Evolutionary conservation across 345 rosid genomes (phyloP).

Genomic region (Lepidium sativum): DNA sequence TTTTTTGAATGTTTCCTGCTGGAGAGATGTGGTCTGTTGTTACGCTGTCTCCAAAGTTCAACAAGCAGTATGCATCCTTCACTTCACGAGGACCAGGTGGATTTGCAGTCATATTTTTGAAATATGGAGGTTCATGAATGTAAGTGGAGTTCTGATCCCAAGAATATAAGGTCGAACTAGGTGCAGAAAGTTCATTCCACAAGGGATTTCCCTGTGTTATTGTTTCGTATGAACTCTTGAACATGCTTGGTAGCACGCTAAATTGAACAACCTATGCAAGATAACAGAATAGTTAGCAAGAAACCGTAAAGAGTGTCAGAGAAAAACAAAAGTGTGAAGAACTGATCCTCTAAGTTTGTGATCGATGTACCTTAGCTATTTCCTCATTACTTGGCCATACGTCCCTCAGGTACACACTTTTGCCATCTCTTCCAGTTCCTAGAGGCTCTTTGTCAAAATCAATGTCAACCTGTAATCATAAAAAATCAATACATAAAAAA

Average conservation of each 20-base stretch:
- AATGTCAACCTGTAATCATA: constrained; percentile 53
- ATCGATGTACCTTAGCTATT: constrained; percentile 49
- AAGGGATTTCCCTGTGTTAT: constrained; percentile 69
- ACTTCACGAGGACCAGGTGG: constrained; percentile 78
- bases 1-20: constrained; percentile 75
- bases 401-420: constrained; percentile 52
- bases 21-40: constrained; percentile 92
- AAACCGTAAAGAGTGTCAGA: background rate
- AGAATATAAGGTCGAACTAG: constrained; percentile 41
- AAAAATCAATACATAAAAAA: background rate
- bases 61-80: constrained; percentile 76
- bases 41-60: constrained; percentile 72
- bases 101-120: constrained; percentile 55
- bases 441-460: constrained; percentile 79
- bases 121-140: constrained; percentile 81
- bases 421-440: constrained; percentile 64
- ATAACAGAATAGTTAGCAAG: background rate
- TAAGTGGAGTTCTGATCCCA: constrained; percentile 83
- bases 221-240: constrained; percentile 59
- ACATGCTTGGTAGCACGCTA: constrained; percentile 71
- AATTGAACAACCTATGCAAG: constrained; percentile 54
- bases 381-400: constrained; percentile 78
- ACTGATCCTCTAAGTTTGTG: background rate
- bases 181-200: constrained; percentile 67
- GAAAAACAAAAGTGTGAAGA: background rate